Evolutionary conservation across 176 grass and related monocot genomes (phyloP).

Genomic region (Oryza glumipatula): DNA sequence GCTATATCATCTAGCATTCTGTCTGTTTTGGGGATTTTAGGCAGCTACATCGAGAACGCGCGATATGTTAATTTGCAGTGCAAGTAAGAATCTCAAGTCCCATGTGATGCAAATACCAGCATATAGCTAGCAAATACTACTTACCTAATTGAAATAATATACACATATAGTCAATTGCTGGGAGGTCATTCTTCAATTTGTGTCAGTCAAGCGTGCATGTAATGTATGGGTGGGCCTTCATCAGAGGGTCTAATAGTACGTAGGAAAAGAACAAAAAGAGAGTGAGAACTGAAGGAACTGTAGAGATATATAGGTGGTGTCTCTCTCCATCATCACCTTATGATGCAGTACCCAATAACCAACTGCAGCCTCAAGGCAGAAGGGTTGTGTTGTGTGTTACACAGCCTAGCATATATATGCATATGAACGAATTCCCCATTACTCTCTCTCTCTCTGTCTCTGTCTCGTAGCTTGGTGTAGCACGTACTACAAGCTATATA

Average conservation of each 20-base stretch:
- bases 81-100: too few relatives aligned
- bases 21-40: too few relatives aligned
- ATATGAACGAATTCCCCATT: not conserved
- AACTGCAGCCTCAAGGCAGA: constrained; percentile 17
- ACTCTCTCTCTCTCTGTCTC: not conserved
- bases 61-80: too few relatives aligned
- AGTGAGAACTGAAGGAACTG: not conserved
- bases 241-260: not conserved
- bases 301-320: not conserved
- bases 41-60: too few relatives aligned
- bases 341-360: constrained; percentile 51
- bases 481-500: not conserved
- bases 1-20: too few relatives aligned
- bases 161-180: not conserved
- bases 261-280: constrained; percentile 29
- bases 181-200: not conserved
- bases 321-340: constrained; percentile 51
- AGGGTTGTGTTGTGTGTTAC: constrained; percentile 28
- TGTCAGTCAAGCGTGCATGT: not conserved
- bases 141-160: too few relatives aligned
- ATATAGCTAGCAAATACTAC: too few relatives aligned
- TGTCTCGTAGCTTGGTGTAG: not conserved
- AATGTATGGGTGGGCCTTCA: not conserved
- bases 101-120: too few relatives aligned
- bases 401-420: not conserved